These are phyloP conservation scores for Ceratocystis eucalypticola DNA, from an alignment of 2,329 filamentous ascomycete genomes.

Conservation along the genomic window DNA sequence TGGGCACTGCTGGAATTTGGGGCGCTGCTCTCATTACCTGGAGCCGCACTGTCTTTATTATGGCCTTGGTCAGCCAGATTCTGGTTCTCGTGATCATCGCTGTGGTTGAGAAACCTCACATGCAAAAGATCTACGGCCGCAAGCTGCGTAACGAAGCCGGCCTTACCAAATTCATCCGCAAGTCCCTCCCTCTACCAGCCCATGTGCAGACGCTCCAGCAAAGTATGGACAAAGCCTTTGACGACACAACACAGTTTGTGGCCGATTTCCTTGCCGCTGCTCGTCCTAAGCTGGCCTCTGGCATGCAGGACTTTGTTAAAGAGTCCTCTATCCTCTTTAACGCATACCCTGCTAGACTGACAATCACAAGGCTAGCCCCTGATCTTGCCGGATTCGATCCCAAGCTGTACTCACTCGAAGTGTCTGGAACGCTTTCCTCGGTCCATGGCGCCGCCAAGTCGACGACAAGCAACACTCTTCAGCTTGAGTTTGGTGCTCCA, in stretches of 20 bases:
- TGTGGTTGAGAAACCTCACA: slow-evolving; percentile 88
- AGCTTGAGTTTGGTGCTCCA: slow-evolving; percentile 79
- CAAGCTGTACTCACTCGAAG: slow-evolving; percentile 62
- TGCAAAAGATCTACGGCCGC: slow-evolving; percentile 91
- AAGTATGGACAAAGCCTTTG: slow-evolving; percentile 74
- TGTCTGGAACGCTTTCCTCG: slow-evolving; percentile 50
- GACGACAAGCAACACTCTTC: slow-evolving; percentile 48
- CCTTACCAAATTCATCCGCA: slow-evolving; percentile 78
- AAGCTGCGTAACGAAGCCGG: slow-evolving; percentile 76
- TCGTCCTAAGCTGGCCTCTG: slow-evolving; percentile 70
- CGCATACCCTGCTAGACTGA: slow-evolving; percentile 74
- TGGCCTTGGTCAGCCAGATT: slow-evolving; percentile 75
- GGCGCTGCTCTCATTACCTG: slow-evolving; percentile 86
- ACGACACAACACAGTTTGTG: slow-evolving; percentile 75
- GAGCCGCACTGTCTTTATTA: slow-evolving; percentile 71
- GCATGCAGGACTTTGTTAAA: slow-evolving; percentile 73
- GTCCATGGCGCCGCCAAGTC: slow-evolving; percentile 25
- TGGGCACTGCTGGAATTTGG: slow-evolving; percentile 92
- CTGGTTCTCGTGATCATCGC: slow-evolving; percentile 80
- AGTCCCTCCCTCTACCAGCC: slow-evolving; percentile 61
- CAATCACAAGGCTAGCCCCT: slow-evolving; percentile 63
- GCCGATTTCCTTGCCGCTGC: slow-evolving; percentile 82
- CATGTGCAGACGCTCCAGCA: slow-evolving; percentile 65
- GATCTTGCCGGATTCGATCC: slow-evolving; percentile 69
- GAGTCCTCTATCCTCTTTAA: slow-evolving; percentile 83